Evolutionary conservation across 495 filamentous ascomycete species (phyloP).

Genomic region (Xylaria flabelliformis): DNA sequence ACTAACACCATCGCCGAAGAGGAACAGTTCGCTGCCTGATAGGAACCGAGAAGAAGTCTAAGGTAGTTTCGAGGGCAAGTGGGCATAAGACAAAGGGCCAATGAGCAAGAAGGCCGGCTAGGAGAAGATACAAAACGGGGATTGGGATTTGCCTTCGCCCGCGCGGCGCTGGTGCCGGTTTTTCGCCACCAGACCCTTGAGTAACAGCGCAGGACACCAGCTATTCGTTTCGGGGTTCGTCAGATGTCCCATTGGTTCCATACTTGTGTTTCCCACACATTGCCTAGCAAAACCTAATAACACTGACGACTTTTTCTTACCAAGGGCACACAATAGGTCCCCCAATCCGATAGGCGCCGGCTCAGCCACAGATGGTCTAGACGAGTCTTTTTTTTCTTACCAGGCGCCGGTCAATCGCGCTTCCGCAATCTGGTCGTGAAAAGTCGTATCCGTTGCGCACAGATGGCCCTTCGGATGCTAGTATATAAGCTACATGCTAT

Average conservation of each 20-base stretch:
- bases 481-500: neutral
- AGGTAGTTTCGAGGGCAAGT: conserved; percentile 36
- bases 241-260: conserved; percentile 35
- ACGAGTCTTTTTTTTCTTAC: conserved; percentile 34
- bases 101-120: conserved; percentile 33
- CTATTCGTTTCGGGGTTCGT: conserved; percentile 39
- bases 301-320: conserved; percentile 15
- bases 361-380: conserved; percentile 46
- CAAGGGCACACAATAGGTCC: conserved; percentile 22
- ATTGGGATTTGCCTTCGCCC: conserved; percentile 38
- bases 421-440: conserved; percentile 11
- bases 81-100: conserved; percentile 30
- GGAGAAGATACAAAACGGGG: conserved; percentile 40
- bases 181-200: conserved; percentile 46
- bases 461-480: neutral
- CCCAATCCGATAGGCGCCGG: conserved; percentile 27
- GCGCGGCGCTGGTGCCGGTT: conserved; percentile 40
- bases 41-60: conserved; percentile 34
- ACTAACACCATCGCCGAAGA: conserved; percentile 11
- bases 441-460: conserved; percentile 16
- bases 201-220: conserved; percentile 21
- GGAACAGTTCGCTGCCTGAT: conserved; percentile 10
- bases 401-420: conserved; percentile 23
- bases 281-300: conserved; percentile 24
- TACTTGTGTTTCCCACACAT: conserved; percentile 24